These are phyloP conservation scores for Rheum nobile DNA, from an alignment of 148 eudicot species.

Conservation along the genomic window DNA sequence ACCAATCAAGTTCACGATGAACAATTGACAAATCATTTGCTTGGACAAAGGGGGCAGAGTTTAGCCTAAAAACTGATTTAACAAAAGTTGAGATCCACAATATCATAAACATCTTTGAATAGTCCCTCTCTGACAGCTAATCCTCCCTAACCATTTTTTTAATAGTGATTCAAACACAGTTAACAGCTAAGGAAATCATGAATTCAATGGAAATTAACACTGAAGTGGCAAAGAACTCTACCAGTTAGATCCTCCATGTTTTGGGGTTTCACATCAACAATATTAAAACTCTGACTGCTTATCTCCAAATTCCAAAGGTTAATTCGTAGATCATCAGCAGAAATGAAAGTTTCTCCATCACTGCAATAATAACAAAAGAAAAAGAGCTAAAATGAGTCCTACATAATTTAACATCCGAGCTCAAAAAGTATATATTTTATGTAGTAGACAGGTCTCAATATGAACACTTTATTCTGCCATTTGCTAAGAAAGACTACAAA, in stretches of 20 bases:
- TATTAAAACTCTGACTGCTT: constrained; percentile 80
- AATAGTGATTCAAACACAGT: background rate
- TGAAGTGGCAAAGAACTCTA: constrained; percentile 14
- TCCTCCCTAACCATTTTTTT: background rate
- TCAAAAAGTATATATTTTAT: background rate
- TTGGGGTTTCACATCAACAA: constrained; percentile 82
- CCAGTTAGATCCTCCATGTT: constrained; percentile 92
- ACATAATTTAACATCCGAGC: background rate
- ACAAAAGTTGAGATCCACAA: background rate
- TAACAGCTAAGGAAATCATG: background rate
- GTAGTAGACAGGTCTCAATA: background rate
- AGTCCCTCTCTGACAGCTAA: background rate
- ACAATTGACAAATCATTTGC: background rate
- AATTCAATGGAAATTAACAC: background rate
- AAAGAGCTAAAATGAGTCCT: constrained; percentile 6
- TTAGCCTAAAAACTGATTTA: background rate
- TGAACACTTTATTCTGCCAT: background rate
- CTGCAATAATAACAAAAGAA: constrained; percentile 19
- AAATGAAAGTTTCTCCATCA: constrained; percentile 87
- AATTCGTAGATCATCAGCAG: constrained; percentile 86
- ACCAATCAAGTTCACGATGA: background rate
- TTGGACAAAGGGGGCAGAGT: background rate
- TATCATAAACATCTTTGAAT: background rate
- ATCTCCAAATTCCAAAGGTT: constrained; percentile 91
- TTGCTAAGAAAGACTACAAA: background rate